Evolutionary conservation across 2,329 filamentous ascomycete species (phyloP).

Genomic region (Myriosclerotinia curreyana): DNA sequence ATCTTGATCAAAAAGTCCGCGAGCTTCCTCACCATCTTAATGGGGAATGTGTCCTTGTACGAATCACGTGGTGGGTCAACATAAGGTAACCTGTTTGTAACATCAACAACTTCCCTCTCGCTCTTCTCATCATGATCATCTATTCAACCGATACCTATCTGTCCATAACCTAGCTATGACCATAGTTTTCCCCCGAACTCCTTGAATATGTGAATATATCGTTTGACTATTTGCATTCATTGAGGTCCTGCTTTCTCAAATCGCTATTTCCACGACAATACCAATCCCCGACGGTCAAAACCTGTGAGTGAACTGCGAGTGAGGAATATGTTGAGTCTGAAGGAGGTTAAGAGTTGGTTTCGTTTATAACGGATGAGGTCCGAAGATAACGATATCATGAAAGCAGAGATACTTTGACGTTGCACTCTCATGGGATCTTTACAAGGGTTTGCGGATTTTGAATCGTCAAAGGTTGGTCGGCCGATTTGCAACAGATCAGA

Average conservation of each 20-base stretch:
- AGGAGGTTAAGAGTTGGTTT: not conserved
- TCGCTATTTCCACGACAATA: not conserved
- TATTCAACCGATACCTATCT: too few species aligned
- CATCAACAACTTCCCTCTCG: not conserved
- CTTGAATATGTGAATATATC: not conserved
- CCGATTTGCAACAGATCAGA: not conserved
- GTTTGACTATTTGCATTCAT: not conserved
- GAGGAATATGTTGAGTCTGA: not conserved
- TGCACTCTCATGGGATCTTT: not conserved
- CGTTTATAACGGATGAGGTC: not conserved
- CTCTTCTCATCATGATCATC: not conserved
- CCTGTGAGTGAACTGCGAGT: not conserved
- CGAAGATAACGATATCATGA: not conserved
- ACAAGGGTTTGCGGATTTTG: not conserved
- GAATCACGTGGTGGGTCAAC: not conserved
- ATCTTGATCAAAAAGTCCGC: not conserved
- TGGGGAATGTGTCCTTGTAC: not conserved
- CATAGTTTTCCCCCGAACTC: not conserved
- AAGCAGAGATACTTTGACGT: not conserved
- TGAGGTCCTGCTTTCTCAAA: not conserved
- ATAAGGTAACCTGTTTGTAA: not conserved
- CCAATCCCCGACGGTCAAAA: not conserved
- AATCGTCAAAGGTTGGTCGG: not conserved
- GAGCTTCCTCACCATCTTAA: not conserved
- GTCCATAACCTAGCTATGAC: not conserved